These are phyloP conservation scores for Chlamydomonas sp. DNA, from an alignment of 139 green algal species.

Conservation along the genomic window DNA sequence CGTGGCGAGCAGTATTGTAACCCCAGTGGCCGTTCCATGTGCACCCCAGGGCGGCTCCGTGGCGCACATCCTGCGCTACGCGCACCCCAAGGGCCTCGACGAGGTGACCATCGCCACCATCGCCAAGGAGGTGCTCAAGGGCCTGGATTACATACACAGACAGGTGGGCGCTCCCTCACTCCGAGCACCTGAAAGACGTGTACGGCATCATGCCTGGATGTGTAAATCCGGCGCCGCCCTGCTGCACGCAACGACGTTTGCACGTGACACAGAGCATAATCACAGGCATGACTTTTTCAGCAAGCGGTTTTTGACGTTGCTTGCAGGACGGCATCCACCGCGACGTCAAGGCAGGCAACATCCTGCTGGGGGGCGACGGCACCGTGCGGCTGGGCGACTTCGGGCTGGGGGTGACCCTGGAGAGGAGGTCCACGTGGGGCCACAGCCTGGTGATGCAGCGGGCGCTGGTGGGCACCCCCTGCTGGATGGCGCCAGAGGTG, in stretches of 20 bases:
- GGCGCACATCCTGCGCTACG: conserved; percentile 88
- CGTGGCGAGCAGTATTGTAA: no score
- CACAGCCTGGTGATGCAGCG: conserved; percentile 43
- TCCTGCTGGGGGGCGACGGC: conserved; percentile 87
- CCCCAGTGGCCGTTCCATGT: neutral
- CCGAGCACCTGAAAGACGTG: no score
- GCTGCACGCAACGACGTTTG: no score
- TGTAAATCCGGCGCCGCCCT: no score
- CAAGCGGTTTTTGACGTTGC: neutral
- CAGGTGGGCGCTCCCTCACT: conserved; percentile 31
- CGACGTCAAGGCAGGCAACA: conserved; percentile 98
- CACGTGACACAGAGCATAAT: no score
- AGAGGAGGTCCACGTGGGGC: conserved; percentile 61
- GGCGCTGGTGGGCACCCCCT: conserved; percentile 65
- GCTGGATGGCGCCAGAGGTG: conserved; percentile 98
- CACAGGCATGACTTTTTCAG: neutral
- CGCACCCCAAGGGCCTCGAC: conserved; percentile 80
- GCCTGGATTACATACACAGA: conserved; percentile 93
- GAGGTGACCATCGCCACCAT: conserved; percentile 90
- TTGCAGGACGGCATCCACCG: conserved; percentile 85
- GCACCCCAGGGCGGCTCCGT: conserved; percentile 68
- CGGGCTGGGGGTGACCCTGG: conserved; percentile 89
- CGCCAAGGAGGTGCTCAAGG: conserved; percentile 81
- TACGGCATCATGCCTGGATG: no score
- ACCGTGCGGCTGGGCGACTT: conserved; percentile 91